These are phyloP conservation scores for Mycena floridula DNA, from an alignment of 768 basidiomycete genomes.

Conservation along the genomic window DNA sequence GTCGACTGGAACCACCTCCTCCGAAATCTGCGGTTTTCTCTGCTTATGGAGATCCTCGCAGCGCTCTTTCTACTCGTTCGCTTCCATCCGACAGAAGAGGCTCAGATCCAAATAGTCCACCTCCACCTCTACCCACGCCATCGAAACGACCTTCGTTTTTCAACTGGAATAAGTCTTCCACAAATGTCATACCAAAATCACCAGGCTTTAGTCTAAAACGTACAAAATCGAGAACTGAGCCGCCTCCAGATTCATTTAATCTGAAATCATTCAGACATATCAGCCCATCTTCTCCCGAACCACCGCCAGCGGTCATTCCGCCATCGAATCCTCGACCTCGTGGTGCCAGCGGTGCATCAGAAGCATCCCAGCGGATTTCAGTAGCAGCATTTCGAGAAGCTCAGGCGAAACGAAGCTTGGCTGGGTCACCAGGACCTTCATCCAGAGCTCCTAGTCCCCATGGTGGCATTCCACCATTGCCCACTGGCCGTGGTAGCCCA, in stretches of 20 bases:
- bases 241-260: slow-evolving; percentile 50
- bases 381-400: slow-evolving; percentile 80
- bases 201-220: too few relatives aligned
- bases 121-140: too few relatives aligned
- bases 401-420: slow-evolving; percentile 57
- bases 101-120: too few relatives aligned
- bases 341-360: slow-evolving; percentile 52
- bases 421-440: slow-evolving; percentile 55
- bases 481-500: too few relatives aligned
- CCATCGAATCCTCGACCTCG: slow-evolving; percentile 48
- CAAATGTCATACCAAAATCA: too few relatives aligned
- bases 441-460: slow-evolving; percentile 34
- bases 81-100: slow-evolving; percentile 44
- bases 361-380: slow-evolving; percentile 68
- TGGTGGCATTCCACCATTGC: slow-evolving; percentile 1
- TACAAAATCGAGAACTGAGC: slow-evolving; percentile 13
- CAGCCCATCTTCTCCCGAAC: slow-evolving; percentile 34
- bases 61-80: slow-evolving; percentile 56
- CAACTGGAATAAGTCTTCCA: slow-evolving; percentile 30
- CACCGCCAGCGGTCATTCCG: slow-evolving; percentile 16
- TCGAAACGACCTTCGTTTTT: slow-evolving; percentile 28
- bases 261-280: slow-evolving; percentile 72
- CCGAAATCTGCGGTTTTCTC: slow-evolving; percentile 61
- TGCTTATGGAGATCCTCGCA: slow-evolving; percentile 45
- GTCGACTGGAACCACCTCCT: slow-evolving; percentile 49